These are phyloP conservation scores for Arthrinium puccinioides DNA, from an alignment of 2,329 filamentous ascomycete species.

Conservation along the genomic window DNA sequence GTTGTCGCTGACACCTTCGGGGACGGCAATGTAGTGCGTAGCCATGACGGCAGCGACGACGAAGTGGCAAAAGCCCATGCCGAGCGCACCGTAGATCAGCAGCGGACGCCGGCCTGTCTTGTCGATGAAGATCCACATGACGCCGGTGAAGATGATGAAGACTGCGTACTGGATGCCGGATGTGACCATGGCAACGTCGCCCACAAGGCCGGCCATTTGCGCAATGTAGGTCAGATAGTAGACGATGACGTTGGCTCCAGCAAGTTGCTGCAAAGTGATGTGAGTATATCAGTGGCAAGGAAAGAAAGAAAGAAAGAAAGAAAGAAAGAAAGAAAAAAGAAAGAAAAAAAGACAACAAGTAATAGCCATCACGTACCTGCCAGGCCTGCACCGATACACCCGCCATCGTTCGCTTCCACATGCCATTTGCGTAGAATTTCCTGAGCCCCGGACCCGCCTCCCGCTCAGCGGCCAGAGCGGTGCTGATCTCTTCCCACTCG, in stretches of 20 bases:
- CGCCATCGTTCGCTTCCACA: conserved; percentile 51
- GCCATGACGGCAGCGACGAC: conserved; percentile 46
- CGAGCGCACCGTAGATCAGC: conserved; percentile 56
- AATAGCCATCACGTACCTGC: conserved; percentile 29
- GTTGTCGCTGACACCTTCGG: conserved; percentile 38
- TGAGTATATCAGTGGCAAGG: too few relatives aligned
- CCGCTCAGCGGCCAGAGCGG: conserved; percentile 28
- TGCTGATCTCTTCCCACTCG: conserved; percentile 47
- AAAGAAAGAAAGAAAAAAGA: background rate
- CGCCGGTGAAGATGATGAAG: conserved; percentile 38
- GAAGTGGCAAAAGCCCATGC: conserved; percentile 57
- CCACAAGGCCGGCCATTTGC: conserved; percentile 47
- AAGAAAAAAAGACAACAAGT: background rate
- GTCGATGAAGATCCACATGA: conserved; percentile 46
- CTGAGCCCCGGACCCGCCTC: conserved; percentile 26
- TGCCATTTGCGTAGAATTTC: conserved; percentile 36
- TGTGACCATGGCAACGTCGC: conserved; percentile 45
- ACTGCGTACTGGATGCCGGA: conserved; percentile 49
- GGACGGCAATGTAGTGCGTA: conserved; percentile 32
- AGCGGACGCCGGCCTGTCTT: conserved; percentile 54
- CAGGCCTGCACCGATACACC: conserved; percentile 50
- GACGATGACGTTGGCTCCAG: conserved; percentile 45
- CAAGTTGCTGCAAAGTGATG: conserved; percentile 40
- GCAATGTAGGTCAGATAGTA: conserved; percentile 57
- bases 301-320: background rate